phyloP scores from a whole-genome alignment of 345 rosid species.

The Eucalyptus curtisii region DNA sequence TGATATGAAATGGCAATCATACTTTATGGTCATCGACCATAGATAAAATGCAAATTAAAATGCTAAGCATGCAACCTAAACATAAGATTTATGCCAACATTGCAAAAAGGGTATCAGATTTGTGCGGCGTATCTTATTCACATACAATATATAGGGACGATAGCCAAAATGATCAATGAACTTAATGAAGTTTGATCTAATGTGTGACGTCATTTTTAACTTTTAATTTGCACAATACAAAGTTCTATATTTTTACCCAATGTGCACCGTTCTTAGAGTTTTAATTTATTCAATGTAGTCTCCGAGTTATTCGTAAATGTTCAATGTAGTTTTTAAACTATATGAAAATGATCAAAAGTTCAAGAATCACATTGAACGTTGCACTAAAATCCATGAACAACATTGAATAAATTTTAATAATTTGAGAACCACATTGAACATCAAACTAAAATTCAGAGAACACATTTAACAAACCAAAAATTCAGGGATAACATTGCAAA shows the following conservation, averaged over 20 bases:
- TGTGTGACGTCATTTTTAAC: background rate
- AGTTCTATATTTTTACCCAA: too few relatives aligned
- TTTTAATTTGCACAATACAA: background rate
- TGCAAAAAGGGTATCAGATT: background rate
- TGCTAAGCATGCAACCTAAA: background rate
- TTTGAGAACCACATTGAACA: background rate
- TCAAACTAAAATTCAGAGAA: background rate
- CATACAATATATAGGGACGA: background rate
- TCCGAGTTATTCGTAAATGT: background rate
- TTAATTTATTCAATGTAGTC: background rate
- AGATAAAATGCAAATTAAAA: background rate
- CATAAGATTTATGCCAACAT: background rate
- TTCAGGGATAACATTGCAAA: background rate
- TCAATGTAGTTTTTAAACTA: background rate
- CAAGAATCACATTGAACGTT: background rate
- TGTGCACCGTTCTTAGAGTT: background rate
- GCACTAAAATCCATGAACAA: background rate
- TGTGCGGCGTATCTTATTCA: background rate
- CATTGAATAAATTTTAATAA: background rate
- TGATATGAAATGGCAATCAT: background rate
- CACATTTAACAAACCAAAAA: background rate
- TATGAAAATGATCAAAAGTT: background rate
- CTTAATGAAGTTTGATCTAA: background rate
- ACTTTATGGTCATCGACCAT: background rate
- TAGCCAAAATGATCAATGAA: background rate